Percentiles rank a stretch among this genome's conserved stretches.
These are phyloP conservation scores for Pyronema omphalodes DNA, from an alignment of 495 filamentous ascomycete genomes.

Conservation along the genomic window DNA sequence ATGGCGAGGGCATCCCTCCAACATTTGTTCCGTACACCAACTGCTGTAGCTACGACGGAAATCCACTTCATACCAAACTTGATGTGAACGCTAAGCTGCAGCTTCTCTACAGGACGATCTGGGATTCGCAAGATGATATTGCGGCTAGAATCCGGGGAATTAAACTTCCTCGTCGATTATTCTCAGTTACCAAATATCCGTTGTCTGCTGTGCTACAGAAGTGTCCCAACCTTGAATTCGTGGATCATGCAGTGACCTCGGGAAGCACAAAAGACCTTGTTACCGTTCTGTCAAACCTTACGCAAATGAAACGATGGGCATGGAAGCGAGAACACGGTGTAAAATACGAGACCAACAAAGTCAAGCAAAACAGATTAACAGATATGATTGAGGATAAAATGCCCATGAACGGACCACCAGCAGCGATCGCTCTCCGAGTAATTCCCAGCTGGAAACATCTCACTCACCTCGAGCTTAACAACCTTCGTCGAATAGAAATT, in stretches of 20 bases:
- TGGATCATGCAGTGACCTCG: slow-evolving; percentile 1
- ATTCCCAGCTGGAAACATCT: background rate
- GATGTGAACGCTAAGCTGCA: slow-evolving; percentile 5
- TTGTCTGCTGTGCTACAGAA: slow-evolving; percentile 5
- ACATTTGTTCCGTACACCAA: slow-evolving; percentile 3
- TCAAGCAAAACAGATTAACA: slow-evolving; percentile 1
- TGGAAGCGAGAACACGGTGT: slow-evolving; percentile 4
- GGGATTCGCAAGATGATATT: slow-evolving; percentile 2
- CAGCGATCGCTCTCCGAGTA: background rate
- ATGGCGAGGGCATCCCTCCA: slow-evolving; percentile 4
- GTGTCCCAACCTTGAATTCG: slow-evolving; percentile 5
- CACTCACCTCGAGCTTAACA: slow-evolving; percentile 4
- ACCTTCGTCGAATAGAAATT: slow-evolving; percentile 4
- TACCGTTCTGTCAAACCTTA: background rate
- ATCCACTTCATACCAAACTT: slow-evolving; percentile 3
- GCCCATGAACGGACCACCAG: background rate
- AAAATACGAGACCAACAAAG: slow-evolving; percentile 2
- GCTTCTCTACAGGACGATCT: slow-evolving; percentile 5
- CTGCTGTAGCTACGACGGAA: background rate
- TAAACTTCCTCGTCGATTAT: slow-evolving; percentile 4
- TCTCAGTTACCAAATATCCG: slow-evolving; percentile 5
- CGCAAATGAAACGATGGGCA: slow-evolving; percentile 1
- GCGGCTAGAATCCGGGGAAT: background rate
- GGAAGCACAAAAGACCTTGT: slow-evolving; percentile 2
- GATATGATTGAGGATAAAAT: background rate